These are phyloP conservation scores for Fomitopsis schrenkii DNA, from an alignment of 1,284 basidiomycete genomes.

Conservation along the genomic window DNA sequence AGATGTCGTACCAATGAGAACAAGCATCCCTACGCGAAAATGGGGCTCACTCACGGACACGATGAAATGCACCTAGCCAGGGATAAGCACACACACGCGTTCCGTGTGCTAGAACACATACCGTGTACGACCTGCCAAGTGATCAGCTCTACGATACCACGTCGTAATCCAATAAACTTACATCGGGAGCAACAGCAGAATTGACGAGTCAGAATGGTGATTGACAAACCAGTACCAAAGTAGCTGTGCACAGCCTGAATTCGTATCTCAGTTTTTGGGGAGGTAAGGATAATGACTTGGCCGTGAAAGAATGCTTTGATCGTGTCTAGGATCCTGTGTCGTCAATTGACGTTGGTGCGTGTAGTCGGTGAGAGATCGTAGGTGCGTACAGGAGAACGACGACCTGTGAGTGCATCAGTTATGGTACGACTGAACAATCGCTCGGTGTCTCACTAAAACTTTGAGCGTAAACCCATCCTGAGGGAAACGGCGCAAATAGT, in stretches of 20 bases:
- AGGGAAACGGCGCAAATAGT: neutral
- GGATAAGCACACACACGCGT: neutral
- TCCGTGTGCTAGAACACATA: neutral
- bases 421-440: neutral
- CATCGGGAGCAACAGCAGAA: constrained; percentile 1
- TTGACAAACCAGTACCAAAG: constrained; percentile 4
- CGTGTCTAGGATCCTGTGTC: neutral
- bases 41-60: neutral
- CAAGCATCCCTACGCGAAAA: neutral
- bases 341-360: neutral
- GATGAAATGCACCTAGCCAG: constrained; percentile 2
- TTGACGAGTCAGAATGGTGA: neutral
- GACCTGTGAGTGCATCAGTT: neutral
- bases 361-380: neutral
- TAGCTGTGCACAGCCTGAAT: neutral
- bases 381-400: neutral
- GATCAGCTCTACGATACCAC: too few relatives aligned
- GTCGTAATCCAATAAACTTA: neutral
- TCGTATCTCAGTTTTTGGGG: neutral
- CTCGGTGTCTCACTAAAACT: neutral
- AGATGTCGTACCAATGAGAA: too few relatives aligned
- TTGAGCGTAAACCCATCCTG: neutral
- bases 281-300: neutral
- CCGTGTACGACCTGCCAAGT: constrained; percentile 3
- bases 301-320: constrained; percentile 4